phyloP scores from a whole-genome alignment of 225 moss, liverwort and hornwort species.

The Straminergon stramineum region DNA sequence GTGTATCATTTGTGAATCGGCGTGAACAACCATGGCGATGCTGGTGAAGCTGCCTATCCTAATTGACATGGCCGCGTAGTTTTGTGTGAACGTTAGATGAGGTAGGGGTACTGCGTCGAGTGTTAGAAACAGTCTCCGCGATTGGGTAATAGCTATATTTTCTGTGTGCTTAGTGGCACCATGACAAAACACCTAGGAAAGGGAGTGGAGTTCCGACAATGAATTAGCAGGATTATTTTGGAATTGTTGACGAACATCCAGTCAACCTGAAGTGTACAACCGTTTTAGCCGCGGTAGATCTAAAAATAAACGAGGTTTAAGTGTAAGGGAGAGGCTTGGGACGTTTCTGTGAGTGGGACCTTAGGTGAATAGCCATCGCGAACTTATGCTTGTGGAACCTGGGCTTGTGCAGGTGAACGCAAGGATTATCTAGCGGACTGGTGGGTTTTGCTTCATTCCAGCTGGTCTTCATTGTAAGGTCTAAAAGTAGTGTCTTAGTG shows the following conservation, averaged over 20 bases:
- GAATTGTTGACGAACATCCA: not conserved
- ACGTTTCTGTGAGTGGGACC: not conserved
- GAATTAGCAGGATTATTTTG: not conserved
- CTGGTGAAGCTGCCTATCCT: slow-evolving; percentile 12
- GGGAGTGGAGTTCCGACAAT: not conserved
- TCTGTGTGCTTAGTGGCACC: not conserved
- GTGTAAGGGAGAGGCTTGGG: not conserved
- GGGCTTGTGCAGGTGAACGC: slow-evolving; percentile 7
- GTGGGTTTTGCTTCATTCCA: not conserved
- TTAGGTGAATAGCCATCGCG: not conserved
- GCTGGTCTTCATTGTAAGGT: not conserved
- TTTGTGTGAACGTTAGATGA: not conserved
- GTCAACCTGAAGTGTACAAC: not conserved
- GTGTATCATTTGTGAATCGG: not conserved
- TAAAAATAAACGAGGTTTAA: not conserved
- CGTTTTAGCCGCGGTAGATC: not conserved
- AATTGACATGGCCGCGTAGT: not conserved
- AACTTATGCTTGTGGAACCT: not conserved
- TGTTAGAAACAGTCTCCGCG: not conserved
- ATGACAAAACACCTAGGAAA: not conserved
- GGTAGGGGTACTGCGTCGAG: not conserved
- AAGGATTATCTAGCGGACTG: not conserved
- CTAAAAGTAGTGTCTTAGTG: not conserved
- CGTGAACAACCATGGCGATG: slow-evolving; percentile 1
- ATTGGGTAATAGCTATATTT: not conserved